Conservation (phyloP, 257 asterid species). For the Solanum medicagineum region DNA sequence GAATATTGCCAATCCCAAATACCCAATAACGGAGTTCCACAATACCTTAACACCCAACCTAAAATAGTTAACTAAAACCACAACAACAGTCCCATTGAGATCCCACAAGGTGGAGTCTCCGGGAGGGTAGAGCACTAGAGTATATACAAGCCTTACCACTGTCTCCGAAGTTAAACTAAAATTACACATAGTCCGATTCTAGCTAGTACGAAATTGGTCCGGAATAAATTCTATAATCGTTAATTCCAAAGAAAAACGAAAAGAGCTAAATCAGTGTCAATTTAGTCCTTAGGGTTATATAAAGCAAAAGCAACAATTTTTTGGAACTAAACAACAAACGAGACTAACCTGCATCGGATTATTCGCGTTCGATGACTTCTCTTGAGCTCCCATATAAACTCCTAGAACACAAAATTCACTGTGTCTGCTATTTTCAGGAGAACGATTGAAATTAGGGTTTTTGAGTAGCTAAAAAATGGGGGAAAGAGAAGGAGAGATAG, state of each 20-base stretch:
- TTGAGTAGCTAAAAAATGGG: background rate
- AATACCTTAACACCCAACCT: background rate
- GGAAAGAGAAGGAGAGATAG: background rate
- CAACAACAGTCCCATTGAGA: too few relatives aligned
- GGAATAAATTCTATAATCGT: background rate
- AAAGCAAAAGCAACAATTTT: background rate
- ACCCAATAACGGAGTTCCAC: background rate
- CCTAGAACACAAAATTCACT: slow-evolving; percentile 10
- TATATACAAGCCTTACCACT: too few relatives aligned
- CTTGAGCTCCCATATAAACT: background rate
- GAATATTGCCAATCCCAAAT: background rate
- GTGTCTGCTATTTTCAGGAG: background rate
- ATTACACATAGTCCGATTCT: background rate
- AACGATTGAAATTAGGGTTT: slow-evolving; percentile 56
- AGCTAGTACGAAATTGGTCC: background rate
- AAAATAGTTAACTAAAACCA: background rate
- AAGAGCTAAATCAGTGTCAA: background rate
- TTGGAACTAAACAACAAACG: background rate
- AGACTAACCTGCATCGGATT: background rate
- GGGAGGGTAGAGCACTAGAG: too few relatives aligned
- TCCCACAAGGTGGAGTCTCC: too few relatives aligned
- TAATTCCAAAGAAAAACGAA: background rate
- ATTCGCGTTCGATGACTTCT: background rate
- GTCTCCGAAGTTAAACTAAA: background rate
- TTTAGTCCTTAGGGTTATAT: background rate